These are phyloP conservation scores for Epicoccum sorghinum DNA, from an alignment of 2,329 filamentous ascomycete species.

Conservation along the genomic window DNA sequence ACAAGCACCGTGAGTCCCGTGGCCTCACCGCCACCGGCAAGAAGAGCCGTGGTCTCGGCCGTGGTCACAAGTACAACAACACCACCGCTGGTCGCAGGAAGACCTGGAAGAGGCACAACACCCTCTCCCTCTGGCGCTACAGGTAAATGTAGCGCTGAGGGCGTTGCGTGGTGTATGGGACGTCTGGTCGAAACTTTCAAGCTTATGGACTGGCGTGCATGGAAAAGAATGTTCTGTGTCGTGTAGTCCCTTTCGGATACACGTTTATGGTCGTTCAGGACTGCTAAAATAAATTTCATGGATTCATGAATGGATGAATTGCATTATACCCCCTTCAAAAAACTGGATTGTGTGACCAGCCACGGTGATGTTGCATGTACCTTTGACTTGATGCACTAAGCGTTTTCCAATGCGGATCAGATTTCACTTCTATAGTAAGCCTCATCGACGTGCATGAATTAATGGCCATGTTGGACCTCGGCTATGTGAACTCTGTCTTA, in stretches of 20 bases:
- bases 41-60: conserved; percentile 99
- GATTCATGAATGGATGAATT: conserved; percentile 41
- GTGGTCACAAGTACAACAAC: conserved; percentile 99
- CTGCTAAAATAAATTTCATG: conserved; percentile 38
- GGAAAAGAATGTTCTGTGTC: conserved; percentile 43
- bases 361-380: background rate
- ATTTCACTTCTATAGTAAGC: no score
- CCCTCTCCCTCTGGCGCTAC: conserved; percentile 98
- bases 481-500: background rate
- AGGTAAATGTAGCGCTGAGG: conserved; percentile 63
- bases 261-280: conserved; percentile 28
- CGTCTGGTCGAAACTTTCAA: conserved; percentile 40
- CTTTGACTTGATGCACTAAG: background rate
- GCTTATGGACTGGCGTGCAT: conserved; percentile 43
- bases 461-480: background rate
- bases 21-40: conserved; percentile 98
- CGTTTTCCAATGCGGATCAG: background rate
- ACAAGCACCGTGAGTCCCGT: conserved; percentile 99
- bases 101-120: conserved; percentile 99
- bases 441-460: background rate
- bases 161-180: conserved; percentile 36
- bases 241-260: conserved; percentile 36
- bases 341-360: conserved; percentile 4
- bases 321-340: conserved; percentile 23
- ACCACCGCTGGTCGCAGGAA: conserved; percentile 95